Base-by-base conservation (phyloP, 192 early-diverging fungal genomes). In the Linnemannia elongata region DNA sequence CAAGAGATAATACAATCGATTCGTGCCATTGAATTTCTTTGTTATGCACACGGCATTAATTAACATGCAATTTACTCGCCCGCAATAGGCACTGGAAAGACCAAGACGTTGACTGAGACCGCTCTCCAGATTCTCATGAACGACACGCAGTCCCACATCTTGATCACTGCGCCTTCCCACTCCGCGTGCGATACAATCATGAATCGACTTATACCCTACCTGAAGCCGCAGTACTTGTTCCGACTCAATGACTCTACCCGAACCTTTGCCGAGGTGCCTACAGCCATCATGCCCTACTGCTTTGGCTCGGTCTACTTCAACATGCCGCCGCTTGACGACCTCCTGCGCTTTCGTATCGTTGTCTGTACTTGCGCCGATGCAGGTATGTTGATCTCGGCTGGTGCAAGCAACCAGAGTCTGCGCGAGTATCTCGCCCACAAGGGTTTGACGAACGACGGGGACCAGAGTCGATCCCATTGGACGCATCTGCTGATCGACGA, bases 401-500 rank as follows among this genome's bases (percentile, higher is more conserved):
- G 92, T 4, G 77, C 89, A 3, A 82, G 84, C 47, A 92, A 92
- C 76, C 63, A 66, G 71, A 79, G 83, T 36, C 87, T 82, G 17
- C 84, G 79, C 38, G 84, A 86, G 36, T 86, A 86, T 63, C 18
- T 80, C 15, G 12, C 75, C 4, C 75, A 86, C 60, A 86, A 86
- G 63, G 79, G 79, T 24, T 18, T 85, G 6, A 27, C 75, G 0
- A 49, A 17, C 20, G 84, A 86, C 1, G 75, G 36, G 7, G 83
- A 80, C 18, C 73, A 22, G 27, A 70, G 38, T 74, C 78, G 79
- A n/a, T 81, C 84, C 18, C 84, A 86, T 39, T 86, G 84, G 79
- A 88, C 90, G 15, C 93, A 93, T 55, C 63, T 91, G 18, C 76
- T 93, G 69, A 85, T 93, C 41, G 93, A 93, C 83, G 93, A 93